Evolutionary conservation across 768 basidiomycete genomes (phyloP), one percentile per base, ranked within the genome.

Genomic region (Russula compacta): DNA sequence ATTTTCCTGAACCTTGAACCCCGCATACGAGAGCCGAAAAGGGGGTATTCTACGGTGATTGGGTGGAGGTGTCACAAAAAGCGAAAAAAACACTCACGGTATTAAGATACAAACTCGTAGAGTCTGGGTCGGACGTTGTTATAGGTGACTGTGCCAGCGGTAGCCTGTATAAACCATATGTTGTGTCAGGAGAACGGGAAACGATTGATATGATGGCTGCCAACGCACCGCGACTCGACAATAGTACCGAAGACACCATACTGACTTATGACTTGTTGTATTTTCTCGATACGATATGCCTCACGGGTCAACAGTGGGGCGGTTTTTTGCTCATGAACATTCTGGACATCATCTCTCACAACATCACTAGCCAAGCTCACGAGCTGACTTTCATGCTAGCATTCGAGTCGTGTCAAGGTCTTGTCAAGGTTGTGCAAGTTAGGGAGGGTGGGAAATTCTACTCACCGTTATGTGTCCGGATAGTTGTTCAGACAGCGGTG

Each of bases 1-100:
- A 87, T 67, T 89, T 89, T 9, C 87, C 87, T 0, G 86, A 84
- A 0, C 87, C 86, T 73, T 89, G 87, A 0, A 87, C 86, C 0
- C 87, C 87, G 55, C 87, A 89, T 3, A 89, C 79, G n/a, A 89
- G 67, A 0, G 86, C 83, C 0, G 87, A 88, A 66, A 87, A 85
- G 0, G 87, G 87, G 0, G 87, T 77, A 67, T 87, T 89, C 87
- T 87, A 60, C 15, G 10, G 38, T 32, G 44, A 39, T 36, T 38
- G 10, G 32, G 54, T 47, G 33, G 24, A 24, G 14, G 6, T 15
- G 19, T 4, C 9, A 19, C 24, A 54, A 49, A 33, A 47, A 48
- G 32, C 12, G 44, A 52, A 62, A 17, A 1, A 6, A 14, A 15
- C 39, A 61, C 75, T 69, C 66, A 85, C 86, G 0, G 85, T 87